Base-by-base conservation (phyloP, 495 filamentous ascomycete species). In the Penicillium subrubescens region DNA sequence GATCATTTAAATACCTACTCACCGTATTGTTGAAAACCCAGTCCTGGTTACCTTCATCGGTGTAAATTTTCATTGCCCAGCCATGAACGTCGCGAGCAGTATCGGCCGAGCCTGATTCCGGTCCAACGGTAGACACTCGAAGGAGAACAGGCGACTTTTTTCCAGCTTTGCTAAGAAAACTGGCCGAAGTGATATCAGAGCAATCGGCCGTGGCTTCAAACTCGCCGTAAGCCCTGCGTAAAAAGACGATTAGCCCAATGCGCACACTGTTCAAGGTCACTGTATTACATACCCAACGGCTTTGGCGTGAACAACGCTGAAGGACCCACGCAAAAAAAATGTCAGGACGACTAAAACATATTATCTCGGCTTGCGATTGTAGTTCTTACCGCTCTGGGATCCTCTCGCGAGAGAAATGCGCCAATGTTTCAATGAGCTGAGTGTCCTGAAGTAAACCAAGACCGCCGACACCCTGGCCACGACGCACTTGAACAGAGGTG, bases 1-100 rank as follows among this genome's bases (percentile, higher is more conserved):
- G n/a, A n/a, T n/a, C n/a, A n/a, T n/a, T n/a, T n/a, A n/a, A n/a
- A n/a, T n/a, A n/a, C n/a, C n/a, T n/a, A n/a, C n/a, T n/a, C n/a
- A 77, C 71, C 0, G 69, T 73, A 25, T 75, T 74, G 57, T 77
- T 77, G 19, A 72, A 71, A n/a, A 80, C 78, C 63, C 71, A 73
- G 64, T 93, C 91, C 71, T 86, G 87, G 71, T 92, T 92, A 11
- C 90, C 90, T 67, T 95, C 89, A 29, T 90, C 81, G 2, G 91
- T 93, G 71, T 90, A 92, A 74, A 93, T 87, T 79, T 92, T 92
- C 75, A 90, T 76, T 12, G 86, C 81, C 69, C 87, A 91, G 5
- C 90, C 90, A 61, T 87, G 79, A 10, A 88, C 85, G 75, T 92
- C 89, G 7, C 90, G 82, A 1, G 84, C 81, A 2, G 84, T 86